Evolutionary conservation across 495 filamentous ascomycete species (phyloP).

Genomic region (Delitschia confertaspora): DNA sequence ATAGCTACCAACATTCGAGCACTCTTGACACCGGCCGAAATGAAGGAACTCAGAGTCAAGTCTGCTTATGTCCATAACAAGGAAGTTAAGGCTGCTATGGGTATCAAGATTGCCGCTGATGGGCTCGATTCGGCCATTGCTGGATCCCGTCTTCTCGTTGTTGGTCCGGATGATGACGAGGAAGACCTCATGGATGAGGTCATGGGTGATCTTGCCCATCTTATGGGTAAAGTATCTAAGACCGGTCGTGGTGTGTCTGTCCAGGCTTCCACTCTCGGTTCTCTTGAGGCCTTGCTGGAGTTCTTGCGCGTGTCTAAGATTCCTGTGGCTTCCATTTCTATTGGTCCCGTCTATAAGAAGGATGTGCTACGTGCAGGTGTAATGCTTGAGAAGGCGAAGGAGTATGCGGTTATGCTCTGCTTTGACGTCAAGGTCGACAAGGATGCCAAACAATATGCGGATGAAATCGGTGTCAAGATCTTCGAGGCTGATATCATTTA

Average conservation of each 20-base stretch:
- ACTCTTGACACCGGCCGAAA: conserved; percentile 85
- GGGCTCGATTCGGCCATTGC: conserved; percentile 95
- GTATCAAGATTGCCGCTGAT: conserved; percentile 97
- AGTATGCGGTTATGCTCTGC: conserved; percentile 97
- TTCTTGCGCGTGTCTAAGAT: conserved; percentile 93
- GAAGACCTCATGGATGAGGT: conserved; percentile 95
- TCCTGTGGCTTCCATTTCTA: conserved; percentile 92
- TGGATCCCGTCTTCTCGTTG: conserved; percentile 86
- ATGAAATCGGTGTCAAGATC: conserved; percentile 93
- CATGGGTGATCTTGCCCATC: conserved; percentile 84
- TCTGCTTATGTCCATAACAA: conserved; percentile 97
- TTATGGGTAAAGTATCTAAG: conserved; percentile 81
- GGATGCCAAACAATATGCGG: conserved; percentile 83
- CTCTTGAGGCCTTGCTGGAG: conserved; percentile 90
- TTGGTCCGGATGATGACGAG: conserved; percentile 91
- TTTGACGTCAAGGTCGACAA: conserved; percentile 99
- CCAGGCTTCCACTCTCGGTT: conserved; percentile 95
- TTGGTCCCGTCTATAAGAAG: conserved; percentile 96
- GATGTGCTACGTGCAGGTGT: conserved; percentile 94
- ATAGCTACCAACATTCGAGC: conserved; percentile 95
- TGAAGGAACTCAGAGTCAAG: conserved; percentile 91
- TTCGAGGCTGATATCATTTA: conserved; percentile 99
- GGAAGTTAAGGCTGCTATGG: conserved; percentile 94
- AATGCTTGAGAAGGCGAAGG: conserved; percentile 94
- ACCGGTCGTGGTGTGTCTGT: conserved; percentile 91